Evolutionary conservation across 768 basidiomycete genomes (phyloP).

Genomic region (Neoboletus brunneissimus): DNA sequence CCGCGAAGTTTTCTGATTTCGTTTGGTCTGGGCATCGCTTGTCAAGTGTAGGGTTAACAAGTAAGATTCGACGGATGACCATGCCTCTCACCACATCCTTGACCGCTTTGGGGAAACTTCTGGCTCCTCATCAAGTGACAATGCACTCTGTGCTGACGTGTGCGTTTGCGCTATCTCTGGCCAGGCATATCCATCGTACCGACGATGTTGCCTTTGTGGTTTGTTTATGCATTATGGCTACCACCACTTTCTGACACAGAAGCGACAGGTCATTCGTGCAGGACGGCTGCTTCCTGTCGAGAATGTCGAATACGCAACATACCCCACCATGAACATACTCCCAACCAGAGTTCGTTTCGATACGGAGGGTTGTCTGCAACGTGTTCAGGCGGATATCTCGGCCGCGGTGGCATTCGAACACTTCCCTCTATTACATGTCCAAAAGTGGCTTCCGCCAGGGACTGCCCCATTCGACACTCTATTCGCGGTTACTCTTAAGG

Average conservation of each 20-base stretch:
- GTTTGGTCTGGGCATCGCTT: conserved; percentile 16
- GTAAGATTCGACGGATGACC: conserved; percentile 11
- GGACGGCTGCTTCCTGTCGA: conserved; percentile 29
- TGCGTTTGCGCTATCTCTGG: conserved; percentile 29
- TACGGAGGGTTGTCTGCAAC: conserved; percentile 14
- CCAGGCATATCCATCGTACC: conserved; percentile 18
- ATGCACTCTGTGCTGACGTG: conserved; percentile 31
- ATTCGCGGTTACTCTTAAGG: conserved; percentile 30
- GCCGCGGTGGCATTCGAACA: conserved; percentile 29
- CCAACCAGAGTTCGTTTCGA: conserved; percentile 26
- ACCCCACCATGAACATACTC: conserved; percentile 29
- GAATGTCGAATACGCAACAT: conserved; percentile 21
- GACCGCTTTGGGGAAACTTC: conserved; percentile 17
- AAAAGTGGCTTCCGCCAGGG: conserved; percentile 30
- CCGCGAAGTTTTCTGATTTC: conserved; percentile 17
- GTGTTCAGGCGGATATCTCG: conserved; percentile 29
- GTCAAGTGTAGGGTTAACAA: neutral
- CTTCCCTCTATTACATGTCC: conserved; percentile 29
- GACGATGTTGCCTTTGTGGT: conserved; percentile 35
- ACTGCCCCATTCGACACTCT: conserved; percentile 29
- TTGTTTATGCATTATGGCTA: conserved; percentile 3
- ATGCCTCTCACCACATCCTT: conserved; percentile 16
- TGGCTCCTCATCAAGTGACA: conserved; percentile 27
- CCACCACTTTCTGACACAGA: neutral
- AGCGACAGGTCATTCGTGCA: conserved; percentile 29